phyloP scores from a whole-genome alignment of 139 green algal genomes.

The Haematococcus lacustris region DNA sequence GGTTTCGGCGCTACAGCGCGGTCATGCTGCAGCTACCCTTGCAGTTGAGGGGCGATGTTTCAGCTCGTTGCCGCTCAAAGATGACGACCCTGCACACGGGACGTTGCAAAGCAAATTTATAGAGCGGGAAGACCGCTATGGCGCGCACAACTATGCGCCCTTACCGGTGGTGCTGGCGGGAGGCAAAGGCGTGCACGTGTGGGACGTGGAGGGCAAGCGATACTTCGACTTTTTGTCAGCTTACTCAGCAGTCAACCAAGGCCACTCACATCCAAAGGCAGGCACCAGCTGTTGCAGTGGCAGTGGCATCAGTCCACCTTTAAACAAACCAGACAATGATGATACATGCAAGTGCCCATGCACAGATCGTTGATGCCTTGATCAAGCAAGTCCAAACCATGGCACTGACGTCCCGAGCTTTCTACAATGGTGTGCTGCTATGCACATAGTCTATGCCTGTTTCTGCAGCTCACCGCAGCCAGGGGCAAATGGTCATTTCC shows the following conservation, averaged over 20 bases:
- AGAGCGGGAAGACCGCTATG: slow-evolving; percentile 67
- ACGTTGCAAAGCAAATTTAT: slow-evolving; percentile 51
- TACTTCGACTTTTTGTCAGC: slow-evolving; percentile 89
- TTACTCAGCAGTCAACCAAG: slow-evolving; percentile 95
- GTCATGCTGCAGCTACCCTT: not conserved
- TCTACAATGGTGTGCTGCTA: slow-evolving; percentile 90
- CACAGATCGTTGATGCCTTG: slow-evolving; percentile 82
- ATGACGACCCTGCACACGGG: not conserved
- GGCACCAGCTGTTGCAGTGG: not conserved
- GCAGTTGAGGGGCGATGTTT: not conserved
- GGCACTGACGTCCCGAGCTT: slow-evolving; percentile 88
- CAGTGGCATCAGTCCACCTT: too few relatives aligned
- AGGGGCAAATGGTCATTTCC: too few relatives aligned
- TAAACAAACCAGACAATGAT: too few relatives aligned
- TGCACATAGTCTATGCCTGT: too few relatives aligned
- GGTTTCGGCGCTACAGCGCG: too few relatives aligned
- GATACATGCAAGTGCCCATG: too few relatives aligned
- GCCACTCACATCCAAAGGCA: slow-evolving; percentile 91
- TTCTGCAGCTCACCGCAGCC: too few relatives aligned
- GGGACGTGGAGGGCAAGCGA: slow-evolving; percentile 73
- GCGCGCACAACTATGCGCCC: slow-evolving; percentile 89
- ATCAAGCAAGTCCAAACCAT: slow-evolving; percentile 73
- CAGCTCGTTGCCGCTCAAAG: slow-evolving; percentile 2
- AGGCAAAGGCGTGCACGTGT: slow-evolving; percentile 69
- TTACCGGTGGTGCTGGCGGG: slow-evolving; percentile 78